A percentile compares a stretch with the other conserved stretches of the same genome.
phyloP scores from a whole-genome alignment of 441 rosid genomes.

The Populus hybrid region DNA sequence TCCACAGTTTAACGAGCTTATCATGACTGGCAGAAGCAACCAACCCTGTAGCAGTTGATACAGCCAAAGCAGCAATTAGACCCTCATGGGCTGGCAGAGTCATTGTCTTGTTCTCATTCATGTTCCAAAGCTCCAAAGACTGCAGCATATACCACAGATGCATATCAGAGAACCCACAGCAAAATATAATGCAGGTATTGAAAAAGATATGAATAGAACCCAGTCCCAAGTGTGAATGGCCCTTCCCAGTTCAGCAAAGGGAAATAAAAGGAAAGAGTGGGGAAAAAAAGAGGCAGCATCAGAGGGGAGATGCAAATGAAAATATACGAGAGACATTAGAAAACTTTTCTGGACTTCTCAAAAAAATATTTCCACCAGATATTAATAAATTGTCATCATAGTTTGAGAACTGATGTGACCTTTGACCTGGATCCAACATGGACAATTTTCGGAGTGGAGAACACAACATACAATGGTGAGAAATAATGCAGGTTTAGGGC shows the following conservation, averaged over 20 bases:
- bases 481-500: background rate
- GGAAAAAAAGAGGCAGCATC: background rate
- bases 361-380: background rate
- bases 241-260: background rate
- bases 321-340: background rate
- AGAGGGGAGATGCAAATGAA: background rate
- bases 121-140: slow-evolving; percentile 94
- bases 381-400: background rate
- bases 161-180: slow-evolving; percentile 5
- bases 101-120: slow-evolving; percentile 73
- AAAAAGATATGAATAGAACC: background rate
- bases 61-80: slow-evolving; percentile 67
- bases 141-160: slow-evolving; percentile 23
- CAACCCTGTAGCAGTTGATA: slow-evolving; percentile 60
- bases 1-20: slow-evolving; percentile 82
- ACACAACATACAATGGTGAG: background rate
- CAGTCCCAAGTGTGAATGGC: background rate
- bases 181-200: background rate
- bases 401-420: background rate
- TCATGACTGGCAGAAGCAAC: slow-evolving; percentile 92
- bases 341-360: background rate
- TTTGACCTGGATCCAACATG: background rate
- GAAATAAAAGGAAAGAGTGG: background rate
- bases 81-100: slow-evolving; percentile 70
- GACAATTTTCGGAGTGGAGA: background rate